Evolutionary conservation across 192 early-diverging fungal genomes (phyloP).

Genomic region (Mortierella alpina): DNA sequence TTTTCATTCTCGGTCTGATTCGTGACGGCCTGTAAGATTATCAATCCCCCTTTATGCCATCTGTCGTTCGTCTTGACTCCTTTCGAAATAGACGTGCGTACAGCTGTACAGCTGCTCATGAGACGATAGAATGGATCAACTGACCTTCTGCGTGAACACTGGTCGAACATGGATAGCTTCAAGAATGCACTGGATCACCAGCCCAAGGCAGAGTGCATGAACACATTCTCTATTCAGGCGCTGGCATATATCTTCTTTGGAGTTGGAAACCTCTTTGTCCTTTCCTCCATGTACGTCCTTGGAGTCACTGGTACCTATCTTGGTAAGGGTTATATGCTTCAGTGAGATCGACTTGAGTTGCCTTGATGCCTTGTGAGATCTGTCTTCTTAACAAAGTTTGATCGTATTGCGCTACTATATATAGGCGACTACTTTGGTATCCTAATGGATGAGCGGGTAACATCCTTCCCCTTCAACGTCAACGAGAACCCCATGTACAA

Average conservation of each 20-base stretch:
- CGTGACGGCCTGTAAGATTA: conserved; percentile 77
- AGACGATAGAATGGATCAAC: too few species aligned
- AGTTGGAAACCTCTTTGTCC: conserved; percentile 79
- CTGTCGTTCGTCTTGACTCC: background rate
- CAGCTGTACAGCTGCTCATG: too few species aligned
- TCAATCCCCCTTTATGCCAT: too few species aligned
- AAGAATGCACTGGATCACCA: conserved; percentile 76
- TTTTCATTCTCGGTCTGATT: conserved; percentile 84
- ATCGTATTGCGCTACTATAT: background rate
- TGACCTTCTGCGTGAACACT: too few species aligned
- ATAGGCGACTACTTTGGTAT: conserved; percentile 95
- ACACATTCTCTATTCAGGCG: conserved; percentile 56
- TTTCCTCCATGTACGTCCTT: conserved; percentile 86
- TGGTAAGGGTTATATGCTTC: conserved; percentile 56
- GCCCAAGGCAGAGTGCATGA: conserved; percentile 65
- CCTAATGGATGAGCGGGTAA: conserved; percentile 86
- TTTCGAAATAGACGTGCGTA: background rate
- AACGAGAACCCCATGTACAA: conserved; percentile 96
- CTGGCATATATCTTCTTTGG: conserved; percentile 63
- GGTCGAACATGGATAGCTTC: conserved; percentile 59
- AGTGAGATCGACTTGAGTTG: too few species aligned
- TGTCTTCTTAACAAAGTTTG: too few species aligned
- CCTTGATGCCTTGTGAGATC: too few species aligned
- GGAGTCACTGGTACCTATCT: conserved; percentile 93
- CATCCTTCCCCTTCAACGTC: conserved; percentile 92